Evolutionary conservation across 768 basidiomycete genomes (phyloP).

Genomic region (Lactarius akahatsu): DNA sequence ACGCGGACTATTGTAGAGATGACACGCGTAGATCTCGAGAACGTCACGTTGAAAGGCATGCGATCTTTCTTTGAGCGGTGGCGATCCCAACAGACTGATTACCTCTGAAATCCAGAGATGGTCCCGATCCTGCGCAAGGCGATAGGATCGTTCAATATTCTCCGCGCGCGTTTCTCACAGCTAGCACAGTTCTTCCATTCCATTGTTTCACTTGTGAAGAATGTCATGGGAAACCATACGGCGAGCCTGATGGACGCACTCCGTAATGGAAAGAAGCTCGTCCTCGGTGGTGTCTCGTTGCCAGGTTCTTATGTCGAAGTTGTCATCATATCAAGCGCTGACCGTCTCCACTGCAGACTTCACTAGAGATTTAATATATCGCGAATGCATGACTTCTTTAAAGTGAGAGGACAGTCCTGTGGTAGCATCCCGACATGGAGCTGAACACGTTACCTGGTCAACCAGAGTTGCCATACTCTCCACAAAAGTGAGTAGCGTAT

Average conservation of each 20-base stretch:
- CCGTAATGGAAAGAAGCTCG: conserved; percentile 1
- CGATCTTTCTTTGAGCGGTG: background rate
- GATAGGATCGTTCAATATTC: conserved; percentile 9
- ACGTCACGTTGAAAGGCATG: conserved; percentile 1
- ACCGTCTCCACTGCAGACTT: background rate
- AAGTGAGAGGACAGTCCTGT: background rate
- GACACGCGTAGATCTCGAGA: conserved; percentile 7
- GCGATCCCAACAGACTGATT: background rate
- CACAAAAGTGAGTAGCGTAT: conserved; percentile 5
- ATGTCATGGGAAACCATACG: background rate
- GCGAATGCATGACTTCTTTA: conserved; percentile 10
- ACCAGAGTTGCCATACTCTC: conserved; percentile 6
- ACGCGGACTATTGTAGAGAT: conserved; percentile 5
- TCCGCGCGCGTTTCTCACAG: conserved; percentile 9
- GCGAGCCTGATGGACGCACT: background rate
- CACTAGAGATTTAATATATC: conserved; percentile 1
- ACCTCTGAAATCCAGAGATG: background rate
- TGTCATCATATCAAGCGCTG: background rate
- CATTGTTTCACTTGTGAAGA: conserved; percentile 6
- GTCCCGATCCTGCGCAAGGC: conserved; percentile 5
- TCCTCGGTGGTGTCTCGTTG: conserved; percentile 4
- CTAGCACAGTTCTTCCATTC: conserved; percentile 5
- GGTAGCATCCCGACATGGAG: background rate
- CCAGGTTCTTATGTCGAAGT: background rate
- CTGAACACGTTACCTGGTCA: conserved; percentile 3